Conservation (phyloP, 1,139 yeast species). For the Spencermartinsiella ligniputridi region DNA sequence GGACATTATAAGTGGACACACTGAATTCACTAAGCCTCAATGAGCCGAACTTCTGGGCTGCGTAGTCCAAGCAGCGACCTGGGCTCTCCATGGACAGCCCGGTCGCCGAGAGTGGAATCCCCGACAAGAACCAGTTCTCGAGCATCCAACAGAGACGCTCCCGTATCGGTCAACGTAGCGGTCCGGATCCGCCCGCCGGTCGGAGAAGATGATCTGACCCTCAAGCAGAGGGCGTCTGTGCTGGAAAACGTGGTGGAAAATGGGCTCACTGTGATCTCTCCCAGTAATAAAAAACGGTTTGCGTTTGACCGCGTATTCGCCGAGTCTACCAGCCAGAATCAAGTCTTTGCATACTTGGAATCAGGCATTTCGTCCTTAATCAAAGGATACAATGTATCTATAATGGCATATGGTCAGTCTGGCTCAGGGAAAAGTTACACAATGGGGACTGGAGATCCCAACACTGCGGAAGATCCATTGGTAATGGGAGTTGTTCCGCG, state of each 20-base stretch:
- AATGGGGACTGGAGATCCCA: conserved; percentile 28
- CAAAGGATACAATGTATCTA: conserved; percentile 30
- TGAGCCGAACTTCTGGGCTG: not conserved
- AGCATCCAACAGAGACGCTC: not conserved
- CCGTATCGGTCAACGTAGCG: conserved; percentile 5
- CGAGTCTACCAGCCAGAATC: conserved; percentile 20
- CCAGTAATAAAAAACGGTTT: conserved; percentile 15
- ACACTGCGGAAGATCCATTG: conserved; percentile 6
- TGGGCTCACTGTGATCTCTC: conserved; percentile 6
- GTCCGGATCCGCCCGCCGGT: conserved; percentile 4
- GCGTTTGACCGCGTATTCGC: conserved; percentile 24
- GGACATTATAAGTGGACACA: too few species aligned
- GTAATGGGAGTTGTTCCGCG: conserved; percentile 22
- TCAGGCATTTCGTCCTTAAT: conserved; percentile 17
- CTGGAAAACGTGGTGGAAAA: not conserved
- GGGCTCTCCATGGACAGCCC: conserved; percentile 1
- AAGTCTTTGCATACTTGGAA: conserved; percentile 21
- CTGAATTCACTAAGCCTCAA: too few species aligned
- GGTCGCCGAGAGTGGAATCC: conserved; percentile 3
- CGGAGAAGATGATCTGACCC: not conserved
- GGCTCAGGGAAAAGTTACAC: conserved; percentile 35
- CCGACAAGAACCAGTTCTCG: not conserved
- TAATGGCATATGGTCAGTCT: conserved; percentile 34
- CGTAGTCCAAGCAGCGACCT: conserved; percentile 1
- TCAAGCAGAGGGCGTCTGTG: not conserved